Conservation (phyloP, 1,139 yeast genomes). For the Diutina mesorugosa region DNA sequence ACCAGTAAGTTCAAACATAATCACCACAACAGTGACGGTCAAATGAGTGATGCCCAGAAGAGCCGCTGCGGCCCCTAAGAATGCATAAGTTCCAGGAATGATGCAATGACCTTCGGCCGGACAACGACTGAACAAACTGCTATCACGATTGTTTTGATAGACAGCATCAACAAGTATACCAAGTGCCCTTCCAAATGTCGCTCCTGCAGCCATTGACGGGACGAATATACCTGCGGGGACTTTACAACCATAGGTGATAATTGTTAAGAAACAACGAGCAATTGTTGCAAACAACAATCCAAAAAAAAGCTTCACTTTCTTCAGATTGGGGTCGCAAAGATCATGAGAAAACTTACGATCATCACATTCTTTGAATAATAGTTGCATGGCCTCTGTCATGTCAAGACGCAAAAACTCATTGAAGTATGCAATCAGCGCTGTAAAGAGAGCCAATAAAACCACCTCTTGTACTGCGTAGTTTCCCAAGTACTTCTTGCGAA, state of each 20-base stretch:
- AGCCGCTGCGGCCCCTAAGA: constrained; percentile 96
- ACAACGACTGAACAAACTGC: constrained; percentile 36
- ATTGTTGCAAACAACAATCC: constrained; percentile 62
- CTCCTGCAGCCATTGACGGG: constrained; percentile 96
- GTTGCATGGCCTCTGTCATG: constrained; percentile 93
- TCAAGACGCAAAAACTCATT: constrained; percentile 72
- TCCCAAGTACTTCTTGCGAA: constrained; percentile 58
- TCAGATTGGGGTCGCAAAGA: constrained; percentile 36
- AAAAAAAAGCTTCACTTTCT: constrained; percentile 18
- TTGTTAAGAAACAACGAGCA: constrained; percentile 57
- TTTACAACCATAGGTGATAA: constrained; percentile 80
- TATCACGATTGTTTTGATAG: constrained; percentile 28
- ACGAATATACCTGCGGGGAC: constrained; percentile 96
- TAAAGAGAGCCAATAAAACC: constrained; percentile 46
- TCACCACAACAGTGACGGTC: constrained; percentile 85
- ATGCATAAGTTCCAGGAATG: constrained; percentile 89
- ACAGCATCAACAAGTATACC: constrained; percentile 58
- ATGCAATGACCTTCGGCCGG: constrained; percentile 32
- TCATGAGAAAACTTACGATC: constrained; percentile 10
- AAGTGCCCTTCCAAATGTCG: constrained; percentile 79
- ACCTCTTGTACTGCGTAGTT: constrained; percentile 55
- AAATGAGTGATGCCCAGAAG: constrained; percentile 87
- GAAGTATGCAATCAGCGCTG: constrained; percentile 49
- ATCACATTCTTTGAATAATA: constrained; percentile 72
- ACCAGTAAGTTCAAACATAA: constrained; percentile 93